Evolutionary conservation across 306 rosid genomes (phyloP), one percentile per base, ranked within the genome.

Genomic region (Erythrophleum fordii): DNA sequence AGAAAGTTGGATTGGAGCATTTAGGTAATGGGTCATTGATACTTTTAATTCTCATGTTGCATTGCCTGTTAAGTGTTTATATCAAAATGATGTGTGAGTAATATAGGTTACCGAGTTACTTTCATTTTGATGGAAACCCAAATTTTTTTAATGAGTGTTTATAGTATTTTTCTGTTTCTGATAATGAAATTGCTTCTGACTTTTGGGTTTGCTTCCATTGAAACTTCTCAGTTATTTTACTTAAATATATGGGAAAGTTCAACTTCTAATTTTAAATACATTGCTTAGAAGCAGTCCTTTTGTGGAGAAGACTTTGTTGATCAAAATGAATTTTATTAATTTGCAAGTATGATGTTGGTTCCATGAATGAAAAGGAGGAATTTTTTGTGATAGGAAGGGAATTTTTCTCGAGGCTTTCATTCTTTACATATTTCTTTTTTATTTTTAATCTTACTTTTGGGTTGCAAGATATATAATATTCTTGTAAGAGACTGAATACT

Each of bases 1-100:
- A 94, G 75, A 90, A 87, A 84, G 6, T 81, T 51, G 95, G 87
- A 41, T 39, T 84, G 86, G 94, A 90, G 66, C 75, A 85, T 86
- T 74, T 88, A 34, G 92, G 92, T 87, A 92, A 83, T 82, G 78
- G 29, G 70, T 67, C 5, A 23, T 86, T 28, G 4, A 51, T 73
- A 12, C 60, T 41, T 79, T 69, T 39, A n/a, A 39, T 68, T 44
- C 58, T 74, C 5, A 39, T 78, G 73, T 72, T 73, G 45, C 48
- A 49, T 52, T 41, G 61, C 49, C 9, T 46, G 1, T n/a, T 3
- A 8, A 18, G 22, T 29, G 28, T n/a, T 52, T 22, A 51, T 20
- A 6, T 46, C 61, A 73, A 56, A 66, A 18, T 51, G 35, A 69
- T 31, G 25, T 51, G 62, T 45, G 35, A 82, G 55, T 55, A 14